Evolutionary conservation across 768 basidiomycete genomes (phyloP).

Genomic region (Lactarius sanguifluus): DNA sequence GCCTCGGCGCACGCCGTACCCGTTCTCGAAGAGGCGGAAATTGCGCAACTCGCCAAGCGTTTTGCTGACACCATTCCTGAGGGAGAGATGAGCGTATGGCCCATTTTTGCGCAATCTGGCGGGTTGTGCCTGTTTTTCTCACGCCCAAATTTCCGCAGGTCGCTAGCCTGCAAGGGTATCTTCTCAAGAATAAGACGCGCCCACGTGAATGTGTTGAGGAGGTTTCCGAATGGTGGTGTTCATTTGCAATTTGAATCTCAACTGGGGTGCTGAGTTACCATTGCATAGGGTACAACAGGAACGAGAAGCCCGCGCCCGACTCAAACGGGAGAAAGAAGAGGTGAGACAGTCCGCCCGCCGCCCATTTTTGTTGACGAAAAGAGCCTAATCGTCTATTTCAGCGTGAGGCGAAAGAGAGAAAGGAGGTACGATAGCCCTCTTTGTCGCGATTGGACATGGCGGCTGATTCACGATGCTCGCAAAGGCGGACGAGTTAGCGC

Average conservation of each 20-base stretch:
- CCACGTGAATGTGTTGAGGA: conserved; percentile 83
- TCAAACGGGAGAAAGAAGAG: conserved; percentile 77
- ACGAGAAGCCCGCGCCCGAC: conserved; percentile 78
- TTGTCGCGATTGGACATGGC: conserved; percentile 6
- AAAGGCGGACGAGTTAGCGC: conserved; percentile 59
- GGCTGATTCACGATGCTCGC: conserved; percentile 7
- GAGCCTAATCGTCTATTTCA: conserved; percentile 35
- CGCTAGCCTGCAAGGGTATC: conserved; percentile 80
- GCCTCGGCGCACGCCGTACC: conserved; percentile 55
- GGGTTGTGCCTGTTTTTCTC: conserved; percentile 13
- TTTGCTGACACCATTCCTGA: conserved; percentile 85
- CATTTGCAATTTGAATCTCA: conserved; percentile 3
- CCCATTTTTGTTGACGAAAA: neutral
- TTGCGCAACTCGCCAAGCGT: conserved; percentile 72
- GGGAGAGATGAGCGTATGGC: conserved; percentile 78
- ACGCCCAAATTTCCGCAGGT: conserved; percentile 47
- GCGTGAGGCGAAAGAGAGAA: conserved; percentile 81
- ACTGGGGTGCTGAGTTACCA: conserved; percentile 17
- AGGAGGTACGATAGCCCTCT: conserved; percentile 46
- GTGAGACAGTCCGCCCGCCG: conserved; percentile 33
- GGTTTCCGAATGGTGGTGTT: conserved; percentile 62
- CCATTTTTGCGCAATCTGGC: conserved; percentile 4
- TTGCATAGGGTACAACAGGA: conserved; percentile 60
- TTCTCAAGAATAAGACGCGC: conserved; percentile 88
- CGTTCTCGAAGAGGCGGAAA: conserved; percentile 71